Evolutionary conservation across 371 early-diverging fungal species (phyloP).

Genomic region (Mucor mucedo): DNA sequence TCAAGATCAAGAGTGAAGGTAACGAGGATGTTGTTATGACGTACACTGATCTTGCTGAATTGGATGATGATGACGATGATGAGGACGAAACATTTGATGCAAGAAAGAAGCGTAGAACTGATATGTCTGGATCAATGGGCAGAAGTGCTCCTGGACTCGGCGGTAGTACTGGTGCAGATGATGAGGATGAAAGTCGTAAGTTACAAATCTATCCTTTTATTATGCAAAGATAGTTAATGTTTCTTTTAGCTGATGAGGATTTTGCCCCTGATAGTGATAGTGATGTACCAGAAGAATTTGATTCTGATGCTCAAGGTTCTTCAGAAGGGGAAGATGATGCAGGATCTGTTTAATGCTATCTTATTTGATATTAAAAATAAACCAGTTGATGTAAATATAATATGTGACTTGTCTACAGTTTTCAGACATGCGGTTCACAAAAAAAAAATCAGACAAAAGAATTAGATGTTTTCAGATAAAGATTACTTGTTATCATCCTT

Average conservation of each 20-base stretch:
- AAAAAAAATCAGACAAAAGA: no score
- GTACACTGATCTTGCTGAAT: conserved; percentile 65
- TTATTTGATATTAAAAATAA: no score
- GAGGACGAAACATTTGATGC: conserved; percentile 35
- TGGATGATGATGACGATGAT: conserved; percentile 61
- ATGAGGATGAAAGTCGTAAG: conserved; percentile 71
- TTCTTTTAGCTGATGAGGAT: conserved; percentile 80
- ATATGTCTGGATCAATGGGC: conserved; percentile 17
- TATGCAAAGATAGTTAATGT: background rate
- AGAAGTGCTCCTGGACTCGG: conserved; percentile 37
- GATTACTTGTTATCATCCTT: no score
- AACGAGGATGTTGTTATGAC: conserved; percentile 65
- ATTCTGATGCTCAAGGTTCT: conserved; percentile 70
- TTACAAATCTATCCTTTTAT: conserved; percentile 7
- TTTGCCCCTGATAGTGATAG: conserved; percentile 84
- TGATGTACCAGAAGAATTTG: conserved; percentile 92
- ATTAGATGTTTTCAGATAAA: no score
- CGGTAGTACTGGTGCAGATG: conserved; percentile 42
- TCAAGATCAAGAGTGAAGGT: conserved; percentile 81
- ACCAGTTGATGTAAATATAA: no score
- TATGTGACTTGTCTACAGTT: no score
- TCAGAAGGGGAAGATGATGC: conserved; percentile 45
- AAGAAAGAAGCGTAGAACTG: conserved; percentile 56
- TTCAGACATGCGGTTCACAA: no score
- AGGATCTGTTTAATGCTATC: conserved; percentile 6